Conservation (phyloP, 2,329 filamentous ascomycete species). For the Coleophoma crateriformis region DNA sequence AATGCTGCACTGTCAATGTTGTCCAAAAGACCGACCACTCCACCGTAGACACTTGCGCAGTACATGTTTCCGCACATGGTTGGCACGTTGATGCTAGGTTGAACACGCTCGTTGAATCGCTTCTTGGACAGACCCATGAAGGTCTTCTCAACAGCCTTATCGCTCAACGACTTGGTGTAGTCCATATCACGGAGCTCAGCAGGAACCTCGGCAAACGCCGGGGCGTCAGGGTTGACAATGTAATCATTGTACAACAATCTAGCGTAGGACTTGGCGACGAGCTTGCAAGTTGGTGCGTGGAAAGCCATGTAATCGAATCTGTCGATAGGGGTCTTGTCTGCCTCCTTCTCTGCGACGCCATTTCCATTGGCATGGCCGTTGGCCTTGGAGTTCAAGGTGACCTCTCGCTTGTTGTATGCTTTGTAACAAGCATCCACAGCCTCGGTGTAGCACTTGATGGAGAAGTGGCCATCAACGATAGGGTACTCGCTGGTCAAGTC, state of each 20-base stretch:
- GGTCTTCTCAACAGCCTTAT: slow-evolving; percentile 81
- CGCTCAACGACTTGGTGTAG: slow-evolving; percentile 72
- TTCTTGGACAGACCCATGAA: slow-evolving; percentile 84
- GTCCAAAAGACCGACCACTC: slow-evolving; percentile 46
- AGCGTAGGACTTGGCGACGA: slow-evolving; percentile 79
- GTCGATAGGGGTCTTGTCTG: slow-evolving; percentile 61
- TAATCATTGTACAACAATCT: slow-evolving; percentile 84
- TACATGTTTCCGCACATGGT: slow-evolving; percentile 69
- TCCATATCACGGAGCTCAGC: slow-evolving; percentile 72
- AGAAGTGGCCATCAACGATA: slow-evolving; percentile 80
- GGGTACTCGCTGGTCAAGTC: slow-evolving; percentile 84
- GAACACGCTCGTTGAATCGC: slow-evolving; percentile 72
- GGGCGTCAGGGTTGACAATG: slow-evolving; percentile 60
- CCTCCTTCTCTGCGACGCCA: slow-evolving; percentile 17
- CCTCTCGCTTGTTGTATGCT: slow-evolving; percentile 72
- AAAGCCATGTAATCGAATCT: slow-evolving; percentile 81
- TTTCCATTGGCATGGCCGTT: slow-evolving; percentile 48
- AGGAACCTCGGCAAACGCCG: slow-evolving; percentile 68
- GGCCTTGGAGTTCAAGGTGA: slow-evolving; percentile 46
- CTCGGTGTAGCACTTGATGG: slow-evolving; percentile 74
- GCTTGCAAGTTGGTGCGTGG: slow-evolving; percentile 83
- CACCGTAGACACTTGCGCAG: slow-evolving; percentile 52
- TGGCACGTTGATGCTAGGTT: slow-evolving; percentile 67
- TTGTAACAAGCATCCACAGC: slow-evolving; percentile 78
- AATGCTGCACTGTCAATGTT: slow-evolving; percentile 51